Conservation (phyloP, 1,284 basidiomycete species). For the Sanghuangporus weigelae region DNA sequence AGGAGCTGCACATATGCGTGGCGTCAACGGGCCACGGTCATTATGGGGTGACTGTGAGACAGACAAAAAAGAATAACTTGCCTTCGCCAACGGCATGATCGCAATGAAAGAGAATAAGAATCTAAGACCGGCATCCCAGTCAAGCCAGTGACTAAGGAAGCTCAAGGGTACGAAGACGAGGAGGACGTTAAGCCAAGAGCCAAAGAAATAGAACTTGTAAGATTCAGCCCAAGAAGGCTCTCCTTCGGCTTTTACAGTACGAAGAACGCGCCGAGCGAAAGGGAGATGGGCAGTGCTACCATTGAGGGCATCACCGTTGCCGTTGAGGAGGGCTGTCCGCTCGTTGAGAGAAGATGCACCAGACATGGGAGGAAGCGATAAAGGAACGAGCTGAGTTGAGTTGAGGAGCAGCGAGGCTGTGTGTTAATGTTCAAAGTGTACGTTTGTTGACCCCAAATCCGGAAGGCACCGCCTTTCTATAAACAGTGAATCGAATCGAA, state of each 20-base stretch:
- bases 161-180: conserved; percentile 75
- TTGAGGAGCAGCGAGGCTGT: conserved; percentile 13
- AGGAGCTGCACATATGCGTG: conserved; percentile 43
- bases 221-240: conserved; percentile 61
- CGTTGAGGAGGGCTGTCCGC: conserved; percentile 40
- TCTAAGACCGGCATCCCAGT: conserved; percentile 81
- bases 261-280: conserved; percentile 34
- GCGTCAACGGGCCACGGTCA: not conserved
- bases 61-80: conserved; percentile 24
- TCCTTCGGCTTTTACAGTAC: conserved; percentile 49
- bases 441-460: not conserved
- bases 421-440: conserved; percentile 32
- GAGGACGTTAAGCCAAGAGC: conserved; percentile 73
- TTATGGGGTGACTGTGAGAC: conserved; percentile 9
- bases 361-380: conserved; percentile 26
- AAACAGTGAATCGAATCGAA: not conserved
- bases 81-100: conserved; percentile 84
- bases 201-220: conserved; percentile 62
- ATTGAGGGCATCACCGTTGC: conserved; percentile 29
- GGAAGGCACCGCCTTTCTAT: not conserved
- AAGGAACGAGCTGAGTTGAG: conserved; percentile 6
- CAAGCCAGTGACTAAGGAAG: conserved; percentile 51
- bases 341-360: conserved; percentile 22
- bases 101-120: conserved; percentile 83
- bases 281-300: conserved; percentile 22